These are phyloP conservation scores for Brasilioporus rufonigricans DNA, from an alignment of 768 basidiomycete genomes.

Conservation along the genomic window DNA sequence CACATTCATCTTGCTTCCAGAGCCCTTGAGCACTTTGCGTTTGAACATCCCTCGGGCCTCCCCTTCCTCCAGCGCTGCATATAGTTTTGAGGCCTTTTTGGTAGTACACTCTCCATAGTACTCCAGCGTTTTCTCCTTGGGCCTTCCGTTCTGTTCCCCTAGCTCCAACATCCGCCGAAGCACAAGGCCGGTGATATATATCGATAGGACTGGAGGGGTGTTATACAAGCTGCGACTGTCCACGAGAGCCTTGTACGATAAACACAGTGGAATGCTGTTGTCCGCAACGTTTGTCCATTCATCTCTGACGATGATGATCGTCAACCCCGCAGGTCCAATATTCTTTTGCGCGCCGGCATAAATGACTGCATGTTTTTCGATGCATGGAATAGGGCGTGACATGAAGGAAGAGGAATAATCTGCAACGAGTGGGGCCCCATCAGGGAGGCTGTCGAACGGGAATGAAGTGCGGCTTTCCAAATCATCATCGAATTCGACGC, in stretches of 20 bases:
- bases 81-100: conserved; percentile 76
- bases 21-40: conserved; percentile 68
- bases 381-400: conserved; percentile 84
- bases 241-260: conserved; percentile 82
- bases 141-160: conserved; percentile 13
- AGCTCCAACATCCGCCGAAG: conserved; percentile 59
- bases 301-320: conserved; percentile 91
- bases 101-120: conserved; percentile 66
- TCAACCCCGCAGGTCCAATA: conserved; percentile 90
- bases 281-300: conserved; percentile 71
- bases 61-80: conserved; percentile 68
- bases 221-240: conserved; percentile 81
- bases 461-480: conserved; percentile 60
- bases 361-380: conserved; percentile 90
- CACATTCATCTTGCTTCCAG: conserved; percentile 94
- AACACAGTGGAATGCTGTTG: conserved; percentile 77
- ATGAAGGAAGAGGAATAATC: conserved; percentile 98
- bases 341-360: conserved; percentile 99
- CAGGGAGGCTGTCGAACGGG: conserved; percentile 74
- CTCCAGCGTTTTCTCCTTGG: conserved; percentile 56
- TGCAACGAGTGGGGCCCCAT: conserved; percentile 75
- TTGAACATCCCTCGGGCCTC: conserved; percentile 67
- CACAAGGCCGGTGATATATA: conserved; percentile 89
- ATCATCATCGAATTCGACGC: conserved; percentile 78
- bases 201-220: conserved; percentile 88